phyloP scores from a whole-genome alignment of 164 flowering plant species.

The Annona cherimola region DNA sequence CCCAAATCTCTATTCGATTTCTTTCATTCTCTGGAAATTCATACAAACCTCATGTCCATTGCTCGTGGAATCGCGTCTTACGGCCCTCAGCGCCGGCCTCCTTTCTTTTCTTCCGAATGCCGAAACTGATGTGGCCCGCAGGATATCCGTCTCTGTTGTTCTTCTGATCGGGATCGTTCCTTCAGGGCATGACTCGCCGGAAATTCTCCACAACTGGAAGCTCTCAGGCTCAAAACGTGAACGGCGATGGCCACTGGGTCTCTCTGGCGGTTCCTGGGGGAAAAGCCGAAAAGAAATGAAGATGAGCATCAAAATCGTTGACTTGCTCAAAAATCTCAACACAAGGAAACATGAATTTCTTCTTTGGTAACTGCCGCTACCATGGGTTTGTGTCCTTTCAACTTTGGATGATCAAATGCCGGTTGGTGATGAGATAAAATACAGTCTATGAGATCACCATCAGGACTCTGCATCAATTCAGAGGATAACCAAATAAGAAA shows the following conservation, averaged over 20 bases:
- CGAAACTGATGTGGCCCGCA: slow-evolving; percentile 54
- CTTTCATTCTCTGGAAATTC: neutral
- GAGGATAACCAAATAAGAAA: neutral
- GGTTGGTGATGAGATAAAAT: slow-evolving; percentile 83
- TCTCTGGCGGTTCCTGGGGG: slow-evolving; percentile 78
- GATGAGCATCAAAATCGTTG: neutral
- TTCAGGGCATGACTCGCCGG: slow-evolving; percentile 77
- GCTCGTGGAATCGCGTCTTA: slow-evolving; percentile 67
- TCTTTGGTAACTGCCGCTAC: slow-evolving; percentile 26
- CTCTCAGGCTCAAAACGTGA: slow-evolving; percentile 27
- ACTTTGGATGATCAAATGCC: slow-evolving; percentile 94
- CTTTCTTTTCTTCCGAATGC: slow-evolving; percentile 65
- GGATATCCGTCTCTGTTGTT: slow-evolving; percentile 68
- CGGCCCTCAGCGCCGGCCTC: slow-evolving; percentile 19
- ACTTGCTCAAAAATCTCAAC: neutral
- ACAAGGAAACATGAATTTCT: neutral
- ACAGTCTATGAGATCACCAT: slow-evolving; percentile 94
- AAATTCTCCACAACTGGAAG: slow-evolving; percentile 64
- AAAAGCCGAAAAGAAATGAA: neutral
- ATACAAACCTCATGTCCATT: slow-evolving; percentile 86
- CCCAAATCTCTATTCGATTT: neutral
- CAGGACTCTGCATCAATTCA: slow-evolving; percentile 65
- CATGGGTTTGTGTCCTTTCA: slow-evolving; percentile 77
- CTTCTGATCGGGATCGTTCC: slow-evolving; percentile 91
- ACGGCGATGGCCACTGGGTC: slow-evolving; percentile 49